phyloP scores from a whole-genome alignment of 495 filamentous ascomycete genomes.

The Tuber borchii region DNA sequence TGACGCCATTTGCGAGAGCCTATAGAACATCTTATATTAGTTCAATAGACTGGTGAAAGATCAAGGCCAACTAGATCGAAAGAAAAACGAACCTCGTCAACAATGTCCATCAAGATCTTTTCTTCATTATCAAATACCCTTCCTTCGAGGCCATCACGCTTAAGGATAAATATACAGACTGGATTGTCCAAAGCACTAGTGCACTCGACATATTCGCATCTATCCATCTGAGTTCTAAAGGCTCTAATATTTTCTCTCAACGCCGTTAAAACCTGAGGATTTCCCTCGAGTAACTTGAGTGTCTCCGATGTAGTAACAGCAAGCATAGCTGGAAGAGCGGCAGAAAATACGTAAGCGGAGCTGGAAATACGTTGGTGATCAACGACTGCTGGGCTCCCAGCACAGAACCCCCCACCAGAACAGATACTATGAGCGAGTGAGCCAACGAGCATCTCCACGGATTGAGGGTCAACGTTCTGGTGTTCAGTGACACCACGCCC shows the following conservation, averaged over 20 bases:
- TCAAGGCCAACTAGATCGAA: background rate
- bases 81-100: constrained; percentile 70
- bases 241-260: constrained; percentile 74
- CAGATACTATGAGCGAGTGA: constrained; percentile 84
- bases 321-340: constrained; percentile 84
- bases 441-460: constrained; percentile 93
- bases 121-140: constrained; percentile 72
- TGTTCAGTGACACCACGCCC: constrained; percentile 90
- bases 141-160: constrained; percentile 69
- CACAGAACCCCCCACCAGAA: constrained; percentile 92
- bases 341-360: constrained; percentile 87
- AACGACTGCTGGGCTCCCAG: constrained; percentile 78
- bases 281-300: constrained; percentile 72
- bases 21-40: constrained; percentile 40
- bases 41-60: constrained; percentile 3
- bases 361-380: constrained; percentile 92
- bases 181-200: constrained; percentile 80
- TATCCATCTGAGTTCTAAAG: constrained; percentile 79
- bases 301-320: constrained; percentile 92
- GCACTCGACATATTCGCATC: constrained; percentile 86
- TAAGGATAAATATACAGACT: constrained; percentile 74
- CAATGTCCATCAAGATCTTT: constrained; percentile 74
- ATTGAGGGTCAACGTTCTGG: constrained; percentile 83
- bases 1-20: constrained; percentile 73
- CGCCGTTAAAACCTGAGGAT: constrained; percentile 65